Conservation (phyloP, 2,329 filamentous ascomycete species). For the Pseudogymnoascus sp. region DNA sequence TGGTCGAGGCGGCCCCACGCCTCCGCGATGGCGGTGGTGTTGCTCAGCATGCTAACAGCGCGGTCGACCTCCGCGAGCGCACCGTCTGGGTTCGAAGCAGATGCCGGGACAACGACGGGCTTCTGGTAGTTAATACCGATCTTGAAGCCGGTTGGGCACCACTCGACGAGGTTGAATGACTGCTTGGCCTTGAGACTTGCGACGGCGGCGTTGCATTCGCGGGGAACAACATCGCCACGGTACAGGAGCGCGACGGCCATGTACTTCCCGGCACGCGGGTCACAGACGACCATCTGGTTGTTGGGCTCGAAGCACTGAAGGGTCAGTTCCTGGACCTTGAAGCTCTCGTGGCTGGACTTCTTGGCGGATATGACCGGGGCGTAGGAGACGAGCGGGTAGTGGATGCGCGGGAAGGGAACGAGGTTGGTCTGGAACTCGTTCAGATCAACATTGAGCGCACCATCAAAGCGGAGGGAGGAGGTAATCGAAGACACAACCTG, state of each 20-base stretch:
- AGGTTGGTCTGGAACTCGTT: slow-evolving; percentile 66
- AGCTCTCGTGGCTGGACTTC: slow-evolving; percentile 58
- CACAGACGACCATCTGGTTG: slow-evolving; percentile 65
- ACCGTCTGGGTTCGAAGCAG: slow-evolving; percentile 28
- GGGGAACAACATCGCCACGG: slow-evolving; percentile 58
- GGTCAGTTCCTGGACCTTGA: slow-evolving; percentile 58
- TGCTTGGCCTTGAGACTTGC: slow-evolving; percentile 56
- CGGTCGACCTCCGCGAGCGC: slow-evolving; percentile 48
- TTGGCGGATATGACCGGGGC: slow-evolving; percentile 55
- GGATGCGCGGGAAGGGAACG: slow-evolving; percentile 60
- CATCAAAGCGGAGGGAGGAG: slow-evolving; percentile 57
- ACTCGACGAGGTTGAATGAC: slow-evolving; percentile 60
- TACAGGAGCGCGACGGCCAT: slow-evolving; percentile 62
- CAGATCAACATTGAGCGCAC: slow-evolving; percentile 60
- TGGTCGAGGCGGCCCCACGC: slow-evolving; percentile 58
- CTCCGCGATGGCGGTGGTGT: slow-evolving; percentile 60
- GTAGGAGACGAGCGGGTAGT: slow-evolving; percentile 60
- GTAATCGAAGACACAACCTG: slow-evolving; percentile 63
- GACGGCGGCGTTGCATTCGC: slow-evolving; percentile 53
- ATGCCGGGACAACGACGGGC: slow-evolving; percentile 43
- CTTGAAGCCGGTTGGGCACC: slow-evolving; percentile 65
- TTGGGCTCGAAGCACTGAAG: slow-evolving; percentile 61
- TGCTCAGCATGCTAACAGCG: slow-evolving; percentile 55
- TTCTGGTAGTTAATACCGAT: slow-evolving; percentile 61
- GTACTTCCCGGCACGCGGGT: slow-evolving; percentile 60